These are phyloP conservation scores for Dothidotthia symphoricarpi DNA, from an alignment of 2,329 filamentous ascomycete genomes.

Conservation along the genomic window DNA sequence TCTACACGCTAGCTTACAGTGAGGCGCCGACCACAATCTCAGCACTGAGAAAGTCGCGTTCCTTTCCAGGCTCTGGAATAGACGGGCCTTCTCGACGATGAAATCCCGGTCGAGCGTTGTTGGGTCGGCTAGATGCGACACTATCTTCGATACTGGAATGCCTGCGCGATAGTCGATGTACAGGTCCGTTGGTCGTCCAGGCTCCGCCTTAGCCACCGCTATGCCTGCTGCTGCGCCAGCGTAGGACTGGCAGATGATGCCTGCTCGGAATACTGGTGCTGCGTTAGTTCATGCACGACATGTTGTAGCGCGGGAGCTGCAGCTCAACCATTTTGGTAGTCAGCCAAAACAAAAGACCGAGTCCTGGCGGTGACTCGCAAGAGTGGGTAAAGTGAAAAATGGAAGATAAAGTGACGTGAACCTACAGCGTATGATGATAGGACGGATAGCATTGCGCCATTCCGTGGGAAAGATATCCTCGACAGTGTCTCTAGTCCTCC, in stretches of 20 bases:
- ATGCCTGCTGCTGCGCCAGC: conserved; percentile 35
- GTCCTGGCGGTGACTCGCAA: too few species aligned
- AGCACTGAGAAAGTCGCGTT: conserved; percentile 47
- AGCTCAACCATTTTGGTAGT: too few species aligned
- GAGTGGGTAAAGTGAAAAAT: not conserved
- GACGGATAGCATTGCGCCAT: conserved; percentile 45
- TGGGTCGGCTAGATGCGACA: conserved; percentile 35
- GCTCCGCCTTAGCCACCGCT: conserved; percentile 42
- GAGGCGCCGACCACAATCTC: conserved; percentile 49
- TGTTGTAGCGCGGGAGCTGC: too few species aligned
- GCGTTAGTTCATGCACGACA: conserved; percentile 2
- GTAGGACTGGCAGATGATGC: conserved; percentile 43
- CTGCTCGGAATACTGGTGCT: conserved; percentile 46
- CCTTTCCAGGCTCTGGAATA: conserved; percentile 25
- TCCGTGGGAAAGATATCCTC: conserved; percentile 37
- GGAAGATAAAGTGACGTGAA: conserved; percentile 1
- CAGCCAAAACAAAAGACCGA: too few species aligned
- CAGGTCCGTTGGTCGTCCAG: conserved; percentile 41
- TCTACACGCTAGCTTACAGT: too few species aligned
- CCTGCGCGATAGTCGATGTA: conserved; percentile 46
- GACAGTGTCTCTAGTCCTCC: conserved; percentile 6
- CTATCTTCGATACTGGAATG: conserved; percentile 19
- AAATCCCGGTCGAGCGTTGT: conserved; percentile 29
- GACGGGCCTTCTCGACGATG: conserved; percentile 34
- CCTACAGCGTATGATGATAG: conserved; percentile 44